Evolutionary conservation across 2,329 filamentous ascomycete genomes (phyloP).

Genomic region (Aureobasidium lini): DNA sequence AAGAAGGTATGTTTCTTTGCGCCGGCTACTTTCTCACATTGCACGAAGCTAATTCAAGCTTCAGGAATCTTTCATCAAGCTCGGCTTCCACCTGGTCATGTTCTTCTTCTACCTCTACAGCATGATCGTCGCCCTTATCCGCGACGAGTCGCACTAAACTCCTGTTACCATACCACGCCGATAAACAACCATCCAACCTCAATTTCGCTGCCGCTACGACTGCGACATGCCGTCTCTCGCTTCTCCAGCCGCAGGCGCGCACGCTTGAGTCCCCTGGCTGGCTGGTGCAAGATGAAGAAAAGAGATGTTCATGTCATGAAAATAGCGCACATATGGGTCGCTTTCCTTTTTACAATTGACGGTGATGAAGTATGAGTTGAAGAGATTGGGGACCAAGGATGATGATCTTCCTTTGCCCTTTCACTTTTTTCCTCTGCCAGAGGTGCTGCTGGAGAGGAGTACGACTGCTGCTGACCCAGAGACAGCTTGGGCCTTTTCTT

Average conservation of each 20-base stretch:
- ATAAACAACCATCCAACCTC: neutral
- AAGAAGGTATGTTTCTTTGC: slow-evolving; percentile 65
- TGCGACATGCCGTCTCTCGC: neutral
- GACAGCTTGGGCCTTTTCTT: neutral
- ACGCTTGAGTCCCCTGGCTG: neutral
- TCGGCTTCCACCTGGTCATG: slow-evolving; percentile 97
- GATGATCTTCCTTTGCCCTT: neutral
- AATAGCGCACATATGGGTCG: slow-evolving; percentile 15
- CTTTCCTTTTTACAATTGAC: slow-evolving; percentile 8
- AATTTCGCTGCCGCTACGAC: neutral
- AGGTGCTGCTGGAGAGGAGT: neutral
- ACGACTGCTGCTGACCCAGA: neutral
- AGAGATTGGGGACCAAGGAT: neutral
- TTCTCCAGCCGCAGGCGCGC: neutral
- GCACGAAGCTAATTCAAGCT: slow-evolving; percentile 14
- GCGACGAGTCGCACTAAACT: slow-evolving; percentile 67
- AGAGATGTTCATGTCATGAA: slow-evolving; percentile 12
- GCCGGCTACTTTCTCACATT: neutral
- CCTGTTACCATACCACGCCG: neutral
- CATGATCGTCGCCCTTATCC: slow-evolving; percentile 75
- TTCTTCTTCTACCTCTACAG: slow-evolving; percentile 95
- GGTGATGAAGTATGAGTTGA: slow-evolving; percentile 6
- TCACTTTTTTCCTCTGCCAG: neutral
- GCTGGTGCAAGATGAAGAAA: neutral
- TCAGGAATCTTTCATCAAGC: slow-evolving; percentile 97